Evolutionary conservation across 208 protist genomes (phyloP), one percentile per base, ranked within the genome.

Genomic region (Crithidia expoeki): DNA sequence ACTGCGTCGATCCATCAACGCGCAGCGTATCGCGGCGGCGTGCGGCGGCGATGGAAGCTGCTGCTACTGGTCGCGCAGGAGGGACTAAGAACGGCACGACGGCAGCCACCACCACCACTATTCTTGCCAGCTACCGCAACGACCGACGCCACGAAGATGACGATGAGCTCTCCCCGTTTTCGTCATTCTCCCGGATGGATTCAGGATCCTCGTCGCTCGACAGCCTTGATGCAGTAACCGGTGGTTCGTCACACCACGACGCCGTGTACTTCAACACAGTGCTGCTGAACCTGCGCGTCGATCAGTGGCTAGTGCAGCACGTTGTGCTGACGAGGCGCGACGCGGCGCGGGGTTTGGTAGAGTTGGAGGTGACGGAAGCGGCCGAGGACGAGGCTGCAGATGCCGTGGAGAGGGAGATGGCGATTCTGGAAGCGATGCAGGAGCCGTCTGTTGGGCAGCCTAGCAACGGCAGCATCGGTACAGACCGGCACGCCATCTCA

Each of bases 251-350:
- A 10, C 42, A 52, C 14, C 17, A 66, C 60, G 60, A 66, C 10
- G 60, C 60, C 21, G 60, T 55, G 42, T 66, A 66, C 60, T 66
- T 66, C 60, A 66, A 66, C 46, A 66, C 60, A 4, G 60, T 66
- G 16, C n/a, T 66, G 60, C 32, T 66, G 46, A 66, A 36, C 19
- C 46, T 66, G 12, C 60, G 60, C 30, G 30, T 66, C 30, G 60
- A 66, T n/a, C 60, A 46, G 2, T 66, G 60, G 60, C 21, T 66
- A 7, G 32, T 55, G 30, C 60, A 44, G 19, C 60, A 55, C 40
- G 60, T 55, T 11, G 42, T 66, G 46, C 46, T 66, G 46, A 66
- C 60, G 1, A 42, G 60, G 0, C 60, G 60, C 42, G 60, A 66
- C n/a, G 60, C 60, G 2, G 46, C 60, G 32, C 42, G 42, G 0